These are phyloP conservation scores for Fusarium tanahbumbuense DNA, from an alignment of 2,329 filamentous ascomycete genomes.

Conservation along the genomic window DNA sequence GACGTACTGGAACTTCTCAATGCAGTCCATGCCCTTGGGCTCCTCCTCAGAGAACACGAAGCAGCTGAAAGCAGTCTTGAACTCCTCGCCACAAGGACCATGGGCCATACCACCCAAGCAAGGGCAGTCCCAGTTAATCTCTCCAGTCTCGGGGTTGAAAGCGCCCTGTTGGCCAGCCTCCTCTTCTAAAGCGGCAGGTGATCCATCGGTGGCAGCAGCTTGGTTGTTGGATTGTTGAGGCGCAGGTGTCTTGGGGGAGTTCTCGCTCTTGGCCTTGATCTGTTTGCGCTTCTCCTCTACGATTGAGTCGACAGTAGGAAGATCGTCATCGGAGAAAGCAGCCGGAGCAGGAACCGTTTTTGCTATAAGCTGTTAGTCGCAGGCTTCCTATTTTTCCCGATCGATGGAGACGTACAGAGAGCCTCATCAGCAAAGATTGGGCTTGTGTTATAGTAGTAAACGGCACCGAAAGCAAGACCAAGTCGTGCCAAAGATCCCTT, in stretches of 20 bases:
- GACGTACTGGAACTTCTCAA: constrained; percentile 94
- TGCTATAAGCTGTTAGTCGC: constrained; percentile 40
- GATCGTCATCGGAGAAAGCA: constrained; percentile 66
- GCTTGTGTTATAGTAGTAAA: constrained; percentile 97
- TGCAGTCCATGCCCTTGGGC: constrained; percentile 97
- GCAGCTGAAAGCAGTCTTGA: constrained; percentile 96
- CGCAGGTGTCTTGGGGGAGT: constrained; percentile 37
- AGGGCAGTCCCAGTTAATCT: constrained; percentile 99
- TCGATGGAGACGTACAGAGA: constrained; percentile 66
- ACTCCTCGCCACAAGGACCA: constrained; percentile 94
- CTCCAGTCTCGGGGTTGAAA: constrained; percentile 97
- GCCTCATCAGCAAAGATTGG: constrained; percentile 87
- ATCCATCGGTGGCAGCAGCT: constrained; percentile 48
- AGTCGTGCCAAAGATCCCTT: constrained; percentile 80
- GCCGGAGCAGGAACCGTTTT: constrained; percentile 56
- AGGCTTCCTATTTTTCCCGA: not conserved
- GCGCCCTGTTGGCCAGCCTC: constrained; percentile 90
- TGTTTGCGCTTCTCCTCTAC: constrained; percentile 71
- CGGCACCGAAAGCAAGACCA: constrained; percentile 77
- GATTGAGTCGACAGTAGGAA: constrained; percentile 74
- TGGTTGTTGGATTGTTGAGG: constrained; percentile 47
- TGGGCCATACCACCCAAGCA: constrained; percentile 97
- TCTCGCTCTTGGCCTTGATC: constrained; percentile 50
- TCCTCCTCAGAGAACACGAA: constrained; percentile 97
- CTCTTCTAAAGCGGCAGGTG: constrained; percentile 72